phyloP scores from a whole-genome alignment of 495 filamentous ascomycete genomes.

The Glonium stellatum region DNA sequence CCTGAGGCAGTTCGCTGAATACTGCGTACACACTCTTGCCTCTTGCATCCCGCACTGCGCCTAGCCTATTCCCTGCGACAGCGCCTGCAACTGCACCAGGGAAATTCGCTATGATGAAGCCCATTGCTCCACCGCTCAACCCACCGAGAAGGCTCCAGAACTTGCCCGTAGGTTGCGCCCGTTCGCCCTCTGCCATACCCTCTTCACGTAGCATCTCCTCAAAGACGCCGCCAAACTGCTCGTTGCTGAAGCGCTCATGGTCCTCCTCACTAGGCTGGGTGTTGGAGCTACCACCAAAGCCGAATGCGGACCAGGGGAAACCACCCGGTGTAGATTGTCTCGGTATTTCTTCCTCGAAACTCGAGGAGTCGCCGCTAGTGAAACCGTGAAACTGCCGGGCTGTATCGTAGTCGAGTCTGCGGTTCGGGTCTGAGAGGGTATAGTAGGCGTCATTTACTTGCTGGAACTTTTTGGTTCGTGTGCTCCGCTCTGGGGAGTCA shows the following conservation, averaged over 20 bases:
- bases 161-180: slow-evolving; percentile 53
- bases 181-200: slow-evolving; percentile 62
- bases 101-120: slow-evolving; percentile 90
- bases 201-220: slow-evolving; percentile 98
- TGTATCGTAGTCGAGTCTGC: slow-evolving; percentile 85
- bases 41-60: slow-evolving; percentile 77
- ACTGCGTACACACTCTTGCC: slow-evolving; percentile 95
- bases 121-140: slow-evolving; percentile 79
- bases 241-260: slow-evolving; percentile 45
- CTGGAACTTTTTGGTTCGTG: slow-evolving; percentile 85
- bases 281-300: slow-evolving; percentile 42
- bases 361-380: slow-evolving; percentile 13
- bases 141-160: slow-evolving; percentile 87
- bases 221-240: slow-evolving; percentile 85
- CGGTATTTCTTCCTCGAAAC: slow-evolving; percentile 49
- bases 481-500: slow-evolving; percentile 75
- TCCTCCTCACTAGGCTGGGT: slow-evolving; percentile 45
- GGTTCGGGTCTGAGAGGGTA: slow-evolving; percentile 71
- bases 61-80: slow-evolving; percentile 84
- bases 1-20: slow-evolving; percentile 73
- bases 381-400: slow-evolving; percentile 50
- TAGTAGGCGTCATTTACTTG: slow-evolving; percentile 98
- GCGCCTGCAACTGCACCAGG: slow-evolving; percentile 84
- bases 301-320: slow-evolving; percentile 55
- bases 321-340: slow-evolving; percentile 35